Conservation (phyloP, 2,329 filamentous ascomycete genomes). For the Trichoderma afroharzianum region DNA sequence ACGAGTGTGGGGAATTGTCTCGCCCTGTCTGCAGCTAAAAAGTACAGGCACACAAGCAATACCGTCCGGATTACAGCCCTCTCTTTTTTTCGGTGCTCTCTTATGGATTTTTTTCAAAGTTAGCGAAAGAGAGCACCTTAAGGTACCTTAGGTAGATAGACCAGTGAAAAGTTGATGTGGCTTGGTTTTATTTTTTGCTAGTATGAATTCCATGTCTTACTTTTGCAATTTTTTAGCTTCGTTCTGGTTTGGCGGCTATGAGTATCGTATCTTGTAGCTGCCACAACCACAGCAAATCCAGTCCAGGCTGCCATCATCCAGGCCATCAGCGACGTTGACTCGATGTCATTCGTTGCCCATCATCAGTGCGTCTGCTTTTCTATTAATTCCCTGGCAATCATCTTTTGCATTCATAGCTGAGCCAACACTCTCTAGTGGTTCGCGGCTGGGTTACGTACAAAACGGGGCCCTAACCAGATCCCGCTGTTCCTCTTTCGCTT, state of each 20-base stretch:
- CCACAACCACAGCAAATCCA: not conserved
- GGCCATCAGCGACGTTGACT: not conserved
- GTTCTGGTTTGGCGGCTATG: not conserved
- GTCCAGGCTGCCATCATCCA: not conserved
- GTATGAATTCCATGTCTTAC: not conserved
- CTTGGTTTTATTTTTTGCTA: not conserved
- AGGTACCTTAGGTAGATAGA: not conserved
- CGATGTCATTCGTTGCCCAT: not conserved
- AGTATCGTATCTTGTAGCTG: not conserved
- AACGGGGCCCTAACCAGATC: constrained; percentile 7
- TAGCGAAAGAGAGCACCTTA: not conserved
- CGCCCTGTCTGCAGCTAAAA: constrained; percentile 4
- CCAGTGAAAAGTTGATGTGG: not conserved
- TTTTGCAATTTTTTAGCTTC: not conserved
- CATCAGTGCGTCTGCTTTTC: not conserved
- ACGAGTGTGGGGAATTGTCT: not conserved
- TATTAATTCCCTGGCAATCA: not conserved
- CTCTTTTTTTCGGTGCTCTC: not conserved
- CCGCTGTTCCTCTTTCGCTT: constrained; percentile 13
- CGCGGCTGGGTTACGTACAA: constrained; percentile 4
- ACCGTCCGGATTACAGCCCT: not conserved
- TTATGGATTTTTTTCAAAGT: not conserved
- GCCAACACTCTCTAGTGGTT: not conserved
- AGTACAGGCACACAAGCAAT: not conserved
- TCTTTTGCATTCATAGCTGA: not conserved